Conservation (phyloP, 2,329 filamentous ascomycete genomes). For the Colletotrichum tropicicola region DNA sequence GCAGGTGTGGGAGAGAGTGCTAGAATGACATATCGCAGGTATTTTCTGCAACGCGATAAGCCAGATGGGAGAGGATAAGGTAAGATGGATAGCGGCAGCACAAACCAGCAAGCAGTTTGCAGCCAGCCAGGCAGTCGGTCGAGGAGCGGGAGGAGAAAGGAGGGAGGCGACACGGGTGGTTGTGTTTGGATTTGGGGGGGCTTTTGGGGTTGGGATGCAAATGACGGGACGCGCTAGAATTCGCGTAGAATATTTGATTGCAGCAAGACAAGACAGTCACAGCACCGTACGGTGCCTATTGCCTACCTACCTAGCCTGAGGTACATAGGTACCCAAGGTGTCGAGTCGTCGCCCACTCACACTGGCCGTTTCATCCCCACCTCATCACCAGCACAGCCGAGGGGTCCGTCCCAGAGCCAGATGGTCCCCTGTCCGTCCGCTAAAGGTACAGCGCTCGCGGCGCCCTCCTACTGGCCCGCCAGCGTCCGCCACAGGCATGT, state of each 20-base stretch:
- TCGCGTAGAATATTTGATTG: conserved; percentile 30
- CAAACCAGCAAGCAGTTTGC: conserved; percentile 27
- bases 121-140: conserved; percentile 26
- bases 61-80: not conserved
- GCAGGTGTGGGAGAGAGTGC: conserved; percentile 22
- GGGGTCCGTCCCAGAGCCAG: conserved; percentile 1
- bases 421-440: conserved; percentile 15
- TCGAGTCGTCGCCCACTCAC: not conserved
- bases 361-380: conserved; percentile 27
- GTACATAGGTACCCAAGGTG: not conserved
- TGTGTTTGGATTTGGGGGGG: conserved; percentile 19
- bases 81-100: not conserved
- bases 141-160: not conserved
- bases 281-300: not conserved
- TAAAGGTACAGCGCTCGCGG: not conserved
- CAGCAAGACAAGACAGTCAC: conserved; percentile 10
- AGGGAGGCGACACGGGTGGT: not conserved
- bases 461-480: not conserved
- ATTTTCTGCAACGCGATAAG: conserved; percentile 18
- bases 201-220: conserved; percentile 26
- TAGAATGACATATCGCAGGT: conserved; percentile 31
- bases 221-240: conserved; percentile 31
- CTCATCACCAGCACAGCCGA: conserved; percentile 12
- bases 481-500: not conserved
- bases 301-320: not conserved